Evolutionary conservation across 2,329 filamentous ascomycete species (phyloP), one percentile per base, ranked within the genome.

Genomic region (Epichloe elymi): DNA sequence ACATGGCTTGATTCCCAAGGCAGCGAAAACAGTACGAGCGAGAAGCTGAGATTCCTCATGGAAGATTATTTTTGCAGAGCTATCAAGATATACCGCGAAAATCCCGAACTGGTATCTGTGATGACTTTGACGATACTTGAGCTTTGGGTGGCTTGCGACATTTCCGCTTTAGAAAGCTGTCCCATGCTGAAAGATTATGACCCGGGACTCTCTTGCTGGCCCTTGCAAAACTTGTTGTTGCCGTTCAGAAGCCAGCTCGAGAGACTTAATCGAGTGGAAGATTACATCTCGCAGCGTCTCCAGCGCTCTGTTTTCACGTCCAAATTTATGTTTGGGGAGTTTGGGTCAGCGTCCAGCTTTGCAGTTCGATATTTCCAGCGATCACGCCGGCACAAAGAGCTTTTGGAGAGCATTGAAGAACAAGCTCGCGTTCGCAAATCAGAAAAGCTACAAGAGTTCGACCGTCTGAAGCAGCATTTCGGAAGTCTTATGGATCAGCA

Each of bases 121-220:
- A 80, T 82, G 74, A 51, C 80, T 3, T 66, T 85, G 0, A 77
- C 73, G 0, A 56, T 76, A 0, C 56, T 80, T 3, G 78, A 83
- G 50, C 59, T 84, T 0, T 85, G 80, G 81, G 59, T 78, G 7
- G 75, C 74, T 0, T 69, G 73, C 10, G 80, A 85, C 53, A 73
- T 65, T 48, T 65, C 67, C 2, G 72, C 73, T 0, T 63, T 67
- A 1, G 14, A 51, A 1, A 51, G 63, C 0, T 64, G 68, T n/a
- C 63, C 69, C 0, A 53, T 78, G 5, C 57, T 83, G 0, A 7
- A 5, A 0, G 60, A 76, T 0, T 83, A 78, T 53, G 59, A 68
- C 6, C 67, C 73, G 0, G 70, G 70, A 4, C 59, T 83, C 0
- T 67, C 69, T 0, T 11, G 49, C 0, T 42, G 56, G 0, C 50